Base-by-base conservation (phyloP, 139 green algal genomes). In the Chara braunii region DNA sequence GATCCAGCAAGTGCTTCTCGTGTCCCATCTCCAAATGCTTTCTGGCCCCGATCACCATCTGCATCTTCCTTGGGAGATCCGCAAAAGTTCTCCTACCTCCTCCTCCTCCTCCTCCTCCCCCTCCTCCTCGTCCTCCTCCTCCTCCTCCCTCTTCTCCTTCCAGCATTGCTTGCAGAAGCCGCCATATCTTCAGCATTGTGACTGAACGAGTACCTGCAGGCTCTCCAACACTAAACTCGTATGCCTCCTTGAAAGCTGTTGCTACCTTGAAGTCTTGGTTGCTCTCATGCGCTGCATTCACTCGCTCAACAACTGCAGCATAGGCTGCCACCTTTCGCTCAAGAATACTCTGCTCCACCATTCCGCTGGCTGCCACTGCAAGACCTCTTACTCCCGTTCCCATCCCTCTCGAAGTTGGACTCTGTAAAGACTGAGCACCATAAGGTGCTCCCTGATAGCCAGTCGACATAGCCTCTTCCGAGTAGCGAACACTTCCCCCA, bases 11-110 rank as follows among this genome's bases (percentile, higher is more conserved):
- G 56, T 74, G 59, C 23, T 59, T 43, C 18, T 40, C 65, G 34
- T 74, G 60, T 14, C 58, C 65, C 56, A 35, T 29, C 65, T 74
- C 65, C 23, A 74, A 57, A 23, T 74, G 65, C 14, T 33, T 32
- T n/a, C 43, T 24, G 14, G 60, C 43, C 22, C 60, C 60, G 34
- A 14, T n/a, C 11, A 70, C 18, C 43, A 70, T 58, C 30, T 53
- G 14, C 50, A 59, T 56, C 14, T 14, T 56, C n/a, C 22, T n/a
- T 14, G 14, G 50, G 14, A 59, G 50, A 14, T 23, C 31, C 26
- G 26, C 26, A 52, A 23, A 52, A 23, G 26, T 5, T 23, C 43
- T 3, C 43, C 45, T 54, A 28, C 30, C 45, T 54, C 26, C 45
- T 54, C 26, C 45, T 54, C 26, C 45, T 54, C 45, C 26, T 54